These are phyloP conservation scores for Reutealis trisperma DNA, from an alignment of 345 rosid species.

Conservation along the genomic window DNA sequence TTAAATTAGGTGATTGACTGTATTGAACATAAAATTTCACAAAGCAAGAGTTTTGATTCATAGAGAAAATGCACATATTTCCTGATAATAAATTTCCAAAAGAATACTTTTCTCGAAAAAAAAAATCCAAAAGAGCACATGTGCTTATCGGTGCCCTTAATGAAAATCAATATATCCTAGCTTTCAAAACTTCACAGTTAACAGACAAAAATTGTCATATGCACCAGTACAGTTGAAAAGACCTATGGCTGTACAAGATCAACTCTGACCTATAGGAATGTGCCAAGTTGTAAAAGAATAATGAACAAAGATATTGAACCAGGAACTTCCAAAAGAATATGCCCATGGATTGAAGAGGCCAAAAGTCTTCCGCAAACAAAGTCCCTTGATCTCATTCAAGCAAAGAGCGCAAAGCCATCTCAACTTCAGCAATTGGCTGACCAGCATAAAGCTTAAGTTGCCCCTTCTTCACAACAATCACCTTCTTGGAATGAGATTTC, in stretches of 20 bases:
- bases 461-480: constrained; percentile 68
- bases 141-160: too few species aligned
- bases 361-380: background rate
- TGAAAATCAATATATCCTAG: background rate
- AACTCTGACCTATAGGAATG: background rate
- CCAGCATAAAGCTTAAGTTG: constrained; percentile 77
- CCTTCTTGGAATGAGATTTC: constrained; percentile 44
- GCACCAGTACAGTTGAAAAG: background rate
- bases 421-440: constrained; percentile 70
- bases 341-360: too few species aligned
- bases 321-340: too few species aligned
- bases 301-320: too few species aligned
- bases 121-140: too few species aligned
- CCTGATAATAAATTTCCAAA: background rate
- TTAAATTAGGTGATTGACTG: background rate
- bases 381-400: constrained; percentile 32
- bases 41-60: background rate
- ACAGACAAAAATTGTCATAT: background rate
- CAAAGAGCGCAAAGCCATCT: constrained; percentile 58
- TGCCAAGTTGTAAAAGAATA: too few species aligned
- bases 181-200: background rate
- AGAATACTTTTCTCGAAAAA: background rate
- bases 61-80: background rate
- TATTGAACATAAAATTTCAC: too few species aligned
- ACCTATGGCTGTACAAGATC: background rate